Percentiles rank a stretch among this genome's conserved stretches.
These are phyloP conservation scores for Neofusicoccum sp. DNA, from an alignment of 2,329 filamentous ascomycete genomes.

Conservation along the genomic window DNA sequence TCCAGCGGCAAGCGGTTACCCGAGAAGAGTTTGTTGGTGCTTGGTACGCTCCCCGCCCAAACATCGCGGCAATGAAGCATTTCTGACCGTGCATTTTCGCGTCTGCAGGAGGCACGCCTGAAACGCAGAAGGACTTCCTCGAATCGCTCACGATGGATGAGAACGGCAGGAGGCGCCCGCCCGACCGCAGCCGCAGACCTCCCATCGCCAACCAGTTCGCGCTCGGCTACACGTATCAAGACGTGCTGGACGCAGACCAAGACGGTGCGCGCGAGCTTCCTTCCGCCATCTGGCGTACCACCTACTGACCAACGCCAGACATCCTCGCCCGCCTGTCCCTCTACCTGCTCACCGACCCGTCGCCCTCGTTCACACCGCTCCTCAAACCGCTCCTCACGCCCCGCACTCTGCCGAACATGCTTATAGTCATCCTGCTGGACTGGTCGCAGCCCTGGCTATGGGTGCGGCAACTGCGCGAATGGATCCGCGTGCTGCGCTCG, in stretches of 20 bases:
- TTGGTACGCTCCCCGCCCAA: conserved; percentile 57
- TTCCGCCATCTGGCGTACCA: background rate
- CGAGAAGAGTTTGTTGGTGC: conserved; percentile 84
- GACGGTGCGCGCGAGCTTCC: conserved; percentile 59
- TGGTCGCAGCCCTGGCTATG: conserved; percentile 94
- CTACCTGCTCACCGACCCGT: conserved; percentile 84
- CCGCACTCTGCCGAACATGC: conserved; percentile 78
- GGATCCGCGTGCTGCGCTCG: conserved; percentile 79
- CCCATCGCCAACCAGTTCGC: conserved; percentile 91
- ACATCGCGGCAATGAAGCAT: background rate
- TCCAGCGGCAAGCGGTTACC: conserved; percentile 86
- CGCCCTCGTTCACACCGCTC: conserved; percentile 76
- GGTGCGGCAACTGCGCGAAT: conserved; percentile 83
- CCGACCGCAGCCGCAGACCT: conserved; percentile 56
- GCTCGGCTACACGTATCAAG: conserved; percentile 90
- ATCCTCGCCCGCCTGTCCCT: conserved; percentile 85
- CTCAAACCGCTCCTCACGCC: conserved; percentile 81
- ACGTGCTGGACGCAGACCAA: conserved; percentile 89
- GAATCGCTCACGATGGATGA: conserved; percentile 47
- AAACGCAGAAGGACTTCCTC: conserved; percentile 81
- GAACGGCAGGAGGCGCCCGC: conserved; percentile 48
- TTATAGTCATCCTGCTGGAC: conserved; percentile 87
- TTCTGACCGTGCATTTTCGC: conserved; percentile 18
- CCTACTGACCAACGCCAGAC: conserved; percentile 54
- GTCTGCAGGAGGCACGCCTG: conserved; percentile 68